These are phyloP conservation scores for Syncephalastrum racemosum DNA, from an alignment of 371 early-diverging fungal species.

Conservation along the genomic window DNA sequence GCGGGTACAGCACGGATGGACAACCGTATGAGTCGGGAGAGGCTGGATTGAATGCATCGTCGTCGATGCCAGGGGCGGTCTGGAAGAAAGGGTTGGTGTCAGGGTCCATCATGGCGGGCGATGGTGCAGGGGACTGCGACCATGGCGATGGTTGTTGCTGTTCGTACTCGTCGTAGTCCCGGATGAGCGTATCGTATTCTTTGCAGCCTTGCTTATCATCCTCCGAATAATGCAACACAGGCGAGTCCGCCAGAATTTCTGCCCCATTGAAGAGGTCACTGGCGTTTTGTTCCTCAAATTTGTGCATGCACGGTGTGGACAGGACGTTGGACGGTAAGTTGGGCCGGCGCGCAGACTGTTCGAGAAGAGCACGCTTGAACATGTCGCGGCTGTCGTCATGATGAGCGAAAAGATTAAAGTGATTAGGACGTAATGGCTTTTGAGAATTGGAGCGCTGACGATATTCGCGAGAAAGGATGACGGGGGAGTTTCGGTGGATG, in stretches of 20 bases:
- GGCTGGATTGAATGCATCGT: constrained; percentile 61
- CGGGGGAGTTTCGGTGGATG: constrained; percentile 47
- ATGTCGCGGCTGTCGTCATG: constrained; percentile 28
- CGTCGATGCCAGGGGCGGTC: constrained; percentile 57
- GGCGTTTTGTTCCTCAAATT: constrained; percentile 23
- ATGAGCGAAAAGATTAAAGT: constrained; percentile 5
- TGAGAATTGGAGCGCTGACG: constrained; percentile 25
- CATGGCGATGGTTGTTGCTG: constrained; percentile 56
- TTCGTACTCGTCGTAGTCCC: constrained; percentile 50
- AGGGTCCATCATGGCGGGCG: constrained; percentile 61
- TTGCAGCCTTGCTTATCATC: neutral
- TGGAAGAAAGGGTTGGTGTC: constrained; percentile 63
- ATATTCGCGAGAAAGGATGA: constrained; percentile 60
- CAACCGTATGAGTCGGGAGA: constrained; percentile 38
- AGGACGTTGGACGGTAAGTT: constrained; percentile 10
- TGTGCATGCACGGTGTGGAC: constrained; percentile 36
- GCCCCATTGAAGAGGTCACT: constrained; percentile 11
- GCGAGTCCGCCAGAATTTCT: constrained; percentile 36
- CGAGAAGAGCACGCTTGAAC: constrained; percentile 41
- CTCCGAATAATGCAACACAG: constrained; percentile 5
- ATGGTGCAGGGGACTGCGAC: constrained; percentile 67
- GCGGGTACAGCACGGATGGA: constrained; percentile 36
- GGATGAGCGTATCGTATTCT: constrained; percentile 14
- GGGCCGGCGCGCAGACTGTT: constrained; percentile 28
- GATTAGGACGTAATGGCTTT: constrained; percentile 16